Percentiles rank a stretch among this genome's conserved stretches.
These are phyloP conservation scores for Akebia trifoliata DNA, from an alignment of 164 flowering plant species.

Conservation along the genomic window DNA sequence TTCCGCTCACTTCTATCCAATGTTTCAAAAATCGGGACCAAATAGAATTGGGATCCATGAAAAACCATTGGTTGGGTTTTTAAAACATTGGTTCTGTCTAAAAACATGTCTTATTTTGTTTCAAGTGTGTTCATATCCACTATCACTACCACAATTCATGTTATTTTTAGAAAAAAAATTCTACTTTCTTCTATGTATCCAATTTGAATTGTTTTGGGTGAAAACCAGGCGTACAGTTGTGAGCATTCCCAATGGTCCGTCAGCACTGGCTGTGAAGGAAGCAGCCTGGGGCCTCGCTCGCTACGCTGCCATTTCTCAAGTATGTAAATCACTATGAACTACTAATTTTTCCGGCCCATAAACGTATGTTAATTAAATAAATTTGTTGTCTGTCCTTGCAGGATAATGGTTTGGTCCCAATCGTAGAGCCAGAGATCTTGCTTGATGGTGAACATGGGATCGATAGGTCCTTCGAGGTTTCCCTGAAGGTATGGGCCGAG, in stretches of 20 bases:
- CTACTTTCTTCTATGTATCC: no score
- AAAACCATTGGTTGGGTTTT: no score
- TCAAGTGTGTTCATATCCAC: no score
- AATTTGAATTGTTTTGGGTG: not conserved
- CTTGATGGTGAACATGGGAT: constrained; percentile 86
- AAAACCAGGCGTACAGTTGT: constrained; percentile 82
- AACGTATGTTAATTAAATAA: not conserved
- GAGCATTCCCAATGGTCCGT: constrained; percentile 91
- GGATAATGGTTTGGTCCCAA: constrained; percentile 86
- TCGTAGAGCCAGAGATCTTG: constrained; percentile 88
- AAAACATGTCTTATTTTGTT: no score
- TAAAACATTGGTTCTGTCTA: no score
- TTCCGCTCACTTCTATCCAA: no score
- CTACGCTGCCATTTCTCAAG: constrained; percentile 80
- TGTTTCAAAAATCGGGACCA: no score
- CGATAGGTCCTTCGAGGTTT: constrained; percentile 90
- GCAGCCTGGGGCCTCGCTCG: constrained; percentile 95
- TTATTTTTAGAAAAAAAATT: no score
- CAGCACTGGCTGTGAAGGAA: constrained; percentile 83
- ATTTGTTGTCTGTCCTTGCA: constrained; percentile 13
- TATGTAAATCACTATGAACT: no score
- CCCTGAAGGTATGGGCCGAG: constrained; percentile 81
- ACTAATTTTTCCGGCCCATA: not conserved
- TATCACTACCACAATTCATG: no score
- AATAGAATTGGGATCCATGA: no score